Evolutionary conservation across 2,329 filamentous ascomycete species (phyloP), one percentile per base, ranked within the genome.

Genomic region (Septoria petroselini): DNA sequence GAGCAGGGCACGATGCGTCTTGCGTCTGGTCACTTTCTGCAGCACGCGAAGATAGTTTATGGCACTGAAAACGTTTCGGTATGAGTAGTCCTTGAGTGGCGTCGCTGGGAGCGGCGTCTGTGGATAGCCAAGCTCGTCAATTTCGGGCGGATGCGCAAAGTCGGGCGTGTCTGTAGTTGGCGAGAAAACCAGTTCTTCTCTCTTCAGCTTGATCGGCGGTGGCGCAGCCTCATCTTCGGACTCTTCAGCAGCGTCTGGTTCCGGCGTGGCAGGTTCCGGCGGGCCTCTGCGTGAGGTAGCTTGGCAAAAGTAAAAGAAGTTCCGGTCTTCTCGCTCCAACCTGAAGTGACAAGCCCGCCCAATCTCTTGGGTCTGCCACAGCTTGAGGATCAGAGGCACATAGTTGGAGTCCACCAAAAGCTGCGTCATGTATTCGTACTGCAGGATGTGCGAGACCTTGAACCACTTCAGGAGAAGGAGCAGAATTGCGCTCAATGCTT

Each of bases 31-130:
- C 52, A 97, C 86, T 72, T 98, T 98, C 66, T 98, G 93, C 81
- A 98, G 88, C 52, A 96, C 84, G 58, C 94, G 89, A 15, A 98
- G 78, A 70, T 94, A 91, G 71, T 95, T 97, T 74, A 96, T 96
- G 37, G 87, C 82, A 1, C 89, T 87, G 75, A 95, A 95, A 75
- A 97, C 95, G 68, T 95, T 95, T 61, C 93, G 88, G 70, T 88
- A 89, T 9, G 88, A 95, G 73, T 91, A 97, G 63, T 84, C 83
- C 1, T 88, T 95, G 56, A 97, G 91, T 23, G 89, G 89, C 53
- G 84, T 79, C 1, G 78, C 71, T 0, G 89, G 88, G 6, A 86
- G 75, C 2, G 85, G 79, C 51, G 80, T 80, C 48, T 85, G 79
- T 0, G 89, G 88, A 62, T 88, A 89, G 43, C 91, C 91, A 12